Base-by-base conservation (phyloP, 306 rosid species). In the Herpetospermum pedunculosum region DNA sequence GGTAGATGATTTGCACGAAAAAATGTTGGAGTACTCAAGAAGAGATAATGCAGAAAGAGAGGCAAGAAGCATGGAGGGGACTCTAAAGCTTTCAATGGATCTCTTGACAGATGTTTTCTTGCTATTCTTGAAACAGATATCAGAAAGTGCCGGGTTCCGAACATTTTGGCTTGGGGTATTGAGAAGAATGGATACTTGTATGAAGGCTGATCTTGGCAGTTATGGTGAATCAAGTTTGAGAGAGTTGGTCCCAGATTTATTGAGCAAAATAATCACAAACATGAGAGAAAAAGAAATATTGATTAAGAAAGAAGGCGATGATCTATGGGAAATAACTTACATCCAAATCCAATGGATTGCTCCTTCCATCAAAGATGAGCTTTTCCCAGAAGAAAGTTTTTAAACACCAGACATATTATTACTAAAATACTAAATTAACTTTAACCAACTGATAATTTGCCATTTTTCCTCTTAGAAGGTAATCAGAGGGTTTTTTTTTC, bases 321-420 rank as follows among this genome's bases (percentile, higher is more conserved):
- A 94, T 82, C 81, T 91, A 71, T 94, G 91, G 94, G 99, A 91
- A 70, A 84, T 74, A 32, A 91, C 97, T 3, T 80, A 87, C 60
- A 84, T 94, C 18, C 99, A 94, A 74, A 91, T 91, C 58, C 97
- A 91, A 75, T 94, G 99, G 99, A 89, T 91, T 23, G 90, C 90
- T 73, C 96, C 99, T 71, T 11, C 78, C 53, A 80, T 89, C 34
- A 94, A 91, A 84, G 98, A 89, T 2, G 97, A 91, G 64, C 78
- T 91, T 14, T 91, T 91, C 77, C 98, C 97, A 4, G 90, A 81
- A 48, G 77, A 73, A 29, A 32, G 21, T 28, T 16, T 77, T 37
- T 71, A 58, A 76, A 40, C 34, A 15, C 3, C 12, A 40, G 11
- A 65, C 10, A n/a, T 40, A 48, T 49, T 8, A 47, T 43, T 71